Percentiles rank a stretch among this genome's conserved stretches.
phyloP scores from a whole-genome alignment of 176 grass and related monocot genomes.

The Juncus inflexus region DNA sequence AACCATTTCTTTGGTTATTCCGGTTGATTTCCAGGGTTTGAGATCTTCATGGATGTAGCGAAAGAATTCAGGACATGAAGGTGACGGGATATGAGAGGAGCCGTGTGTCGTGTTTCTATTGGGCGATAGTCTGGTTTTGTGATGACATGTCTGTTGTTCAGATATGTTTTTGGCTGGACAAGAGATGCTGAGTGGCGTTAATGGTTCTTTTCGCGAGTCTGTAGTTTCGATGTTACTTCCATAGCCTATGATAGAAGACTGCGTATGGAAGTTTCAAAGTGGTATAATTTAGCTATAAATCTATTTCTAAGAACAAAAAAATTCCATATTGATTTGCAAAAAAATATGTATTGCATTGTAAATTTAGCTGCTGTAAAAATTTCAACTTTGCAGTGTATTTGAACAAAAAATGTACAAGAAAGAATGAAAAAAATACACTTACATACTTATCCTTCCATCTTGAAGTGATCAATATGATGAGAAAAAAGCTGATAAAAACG shows the following conservation, averaged over 20 bases:
- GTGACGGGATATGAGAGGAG: background rate
- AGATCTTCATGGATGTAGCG: conserved; percentile 65
- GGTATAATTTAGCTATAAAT: too few relatives aligned
- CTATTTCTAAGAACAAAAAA: too few relatives aligned
- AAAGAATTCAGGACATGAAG: conserved; percentile 54
- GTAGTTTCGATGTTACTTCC: background rate
- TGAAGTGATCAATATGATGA: background rate
- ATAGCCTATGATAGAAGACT: background rate
- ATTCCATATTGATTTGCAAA: too few relatives aligned
- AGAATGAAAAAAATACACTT: background rate
- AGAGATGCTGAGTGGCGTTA: conserved; percentile 14
- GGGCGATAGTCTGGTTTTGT: background rate
- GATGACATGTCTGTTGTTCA: background rate
- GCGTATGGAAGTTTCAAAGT: background rate
- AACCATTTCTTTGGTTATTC: conserved; percentile 40
- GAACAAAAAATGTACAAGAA: background rate
- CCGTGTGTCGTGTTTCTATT: too few relatives aligned
- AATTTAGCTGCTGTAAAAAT: too few relatives aligned
- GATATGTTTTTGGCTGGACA: background rate
- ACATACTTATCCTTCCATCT: conserved; percentile 3
- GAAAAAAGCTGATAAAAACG: conserved; percentile 7
- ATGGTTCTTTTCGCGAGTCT: conserved; percentile 4
- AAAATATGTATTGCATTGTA: too few relatives aligned
- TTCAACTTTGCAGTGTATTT: too few relatives aligned
- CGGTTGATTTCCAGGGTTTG: conserved; percentile 34